Evolutionary conservation across 371 early-diverging fungal species (phyloP), one percentile per base, ranked within the genome.

Genomic region (Phascolomyces articulosus): DNA sequence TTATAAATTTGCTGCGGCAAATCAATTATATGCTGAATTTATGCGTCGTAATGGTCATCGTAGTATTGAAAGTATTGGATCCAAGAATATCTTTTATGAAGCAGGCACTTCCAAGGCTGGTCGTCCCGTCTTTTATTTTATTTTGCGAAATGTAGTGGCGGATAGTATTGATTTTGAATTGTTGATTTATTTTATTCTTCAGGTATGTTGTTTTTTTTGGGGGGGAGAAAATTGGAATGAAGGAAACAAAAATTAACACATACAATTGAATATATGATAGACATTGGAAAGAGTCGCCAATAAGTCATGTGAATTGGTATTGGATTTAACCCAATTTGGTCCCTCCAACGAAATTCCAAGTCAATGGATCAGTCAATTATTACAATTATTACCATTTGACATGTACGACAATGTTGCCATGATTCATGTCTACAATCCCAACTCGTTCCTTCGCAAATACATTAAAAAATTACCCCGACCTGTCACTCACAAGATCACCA

Each of bases 271-370:
- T 40, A 15, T 28, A 40, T 55, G 34, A 23, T 68, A 89, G 86
- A 66, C 79, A 6, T 56, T 90, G 63, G 87, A 89, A 64, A 78
- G 88, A 13, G 81, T 79, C 15, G 74, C 82, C 0, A 78, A 72
- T 60, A 87, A 87, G 61, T 79, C 86, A 13, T 92, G 85, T 66
- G 96, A 96, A 58, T 49, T 96, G 18, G 85, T 95, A 4, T 71
- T 96, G 40, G 97, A 96, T 73, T 70, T 90, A 53, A 93, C 95
- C 9, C 87, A 90, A 70, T 95, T 94, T 73, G 86, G 88, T n/a
- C 78, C 77, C 4, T 81, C 87, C 2, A 95, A 95, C 68, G 95
- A 96, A 78, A 87, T 94, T 38, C 91, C 91, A 40, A 72, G 73
- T 26, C 90, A 91, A 68, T 92, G 92, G 86, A 73, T 94, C 41